Evolutionary conservation across 73 alveolate genomes (phyloP).

Genomic region (Tetrahymena borealis): DNA sequence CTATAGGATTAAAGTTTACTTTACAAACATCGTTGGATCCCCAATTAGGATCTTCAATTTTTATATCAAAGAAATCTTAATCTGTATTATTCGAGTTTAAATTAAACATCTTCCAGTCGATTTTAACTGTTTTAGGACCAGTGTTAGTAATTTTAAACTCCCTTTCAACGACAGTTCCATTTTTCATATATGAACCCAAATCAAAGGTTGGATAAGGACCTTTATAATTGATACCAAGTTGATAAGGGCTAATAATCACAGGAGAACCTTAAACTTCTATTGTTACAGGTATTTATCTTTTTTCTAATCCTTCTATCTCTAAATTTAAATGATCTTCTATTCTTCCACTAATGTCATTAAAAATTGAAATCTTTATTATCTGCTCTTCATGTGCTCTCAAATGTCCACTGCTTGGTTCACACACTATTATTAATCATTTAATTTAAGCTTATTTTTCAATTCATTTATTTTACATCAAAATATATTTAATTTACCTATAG

Average conservation of each 20-base stretch:
- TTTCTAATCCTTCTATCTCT: constrained; percentile 47
- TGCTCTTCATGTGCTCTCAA: constrained; percentile 48
- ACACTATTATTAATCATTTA: too few species aligned
- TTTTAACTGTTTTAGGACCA: constrained; percentile 60
- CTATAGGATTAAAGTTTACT: constrained; percentile 16
- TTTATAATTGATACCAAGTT: constrained; percentile 70
- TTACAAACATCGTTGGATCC: constrained; percentile 28
- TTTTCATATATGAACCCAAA: constrained; percentile 57
- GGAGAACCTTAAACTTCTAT: constrained; percentile 64
- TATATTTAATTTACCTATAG: background rate
- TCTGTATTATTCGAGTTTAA: background rate
- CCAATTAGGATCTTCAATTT: constrained; percentile 21
- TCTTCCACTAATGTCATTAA: constrained; percentile 59
- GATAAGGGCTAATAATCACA: constrained; percentile 53
- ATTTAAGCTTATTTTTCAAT: too few species aligned
- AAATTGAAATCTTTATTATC: constrained; percentile 49
- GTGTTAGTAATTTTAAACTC: constrained; percentile 67
- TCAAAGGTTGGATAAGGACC: constrained; percentile 65
- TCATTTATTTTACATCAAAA: too few species aligned
- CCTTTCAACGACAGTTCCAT: constrained; percentile 48
- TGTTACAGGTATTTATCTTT: constrained; percentile 48
- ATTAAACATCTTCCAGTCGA: constrained; percentile 66
- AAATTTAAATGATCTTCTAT: constrained; percentile 49
- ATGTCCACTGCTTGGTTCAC: background rate
- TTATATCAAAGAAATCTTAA: constrained; percentile 12